Evolutionary conservation across 768 basidiomycete genomes (phyloP).

Genomic region (Macrolepiota fuliginosa): DNA sequence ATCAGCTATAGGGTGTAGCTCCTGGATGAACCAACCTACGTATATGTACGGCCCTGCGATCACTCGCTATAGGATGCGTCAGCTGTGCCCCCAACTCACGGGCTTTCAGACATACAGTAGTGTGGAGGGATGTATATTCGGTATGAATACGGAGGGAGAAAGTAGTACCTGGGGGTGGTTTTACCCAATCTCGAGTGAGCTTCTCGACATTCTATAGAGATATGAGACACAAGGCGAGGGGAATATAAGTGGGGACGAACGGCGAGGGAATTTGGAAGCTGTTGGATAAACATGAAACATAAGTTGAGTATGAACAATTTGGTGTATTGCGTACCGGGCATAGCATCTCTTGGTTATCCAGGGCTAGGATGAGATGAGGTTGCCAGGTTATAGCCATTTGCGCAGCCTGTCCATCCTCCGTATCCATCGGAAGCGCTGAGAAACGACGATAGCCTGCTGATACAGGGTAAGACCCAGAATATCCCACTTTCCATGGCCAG

Average conservation of each 20-base stretch:
- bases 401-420: constrained; percentile 45
- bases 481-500: no score
- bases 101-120: constrained; percentile 67
- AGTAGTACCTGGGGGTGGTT: constrained; percentile 75
- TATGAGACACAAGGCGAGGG: constrained; percentile 11
- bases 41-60: constrained; percentile 84
- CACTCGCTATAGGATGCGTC: constrained; percentile 51
- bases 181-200: constrained; percentile 81
- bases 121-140: constrained; percentile 81
- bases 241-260: constrained; percentile 39
- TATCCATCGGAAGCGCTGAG: no score
- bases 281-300: constrained; percentile 11
- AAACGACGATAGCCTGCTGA: no score
- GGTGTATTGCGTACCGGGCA: constrained; percentile 48
- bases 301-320: constrained; percentile 9
- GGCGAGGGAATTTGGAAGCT: constrained; percentile 69
- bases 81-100: constrained; percentile 4
- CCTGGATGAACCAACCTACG: constrained; percentile 38
- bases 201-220: constrained; percentile 69
- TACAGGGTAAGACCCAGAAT: no score
- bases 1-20: constrained; percentile 13
- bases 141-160: constrained; percentile 80
- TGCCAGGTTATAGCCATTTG: constrained; percentile 73
- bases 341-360: constrained; percentile 85
- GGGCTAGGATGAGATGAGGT: constrained; percentile 76